A percentile compares a stretch with the other conserved stretches of the same genome.
Evolutionary conservation across 2,329 filamentous ascomycete species (phyloP).

Genomic region (Didymella pomorum): DNA sequence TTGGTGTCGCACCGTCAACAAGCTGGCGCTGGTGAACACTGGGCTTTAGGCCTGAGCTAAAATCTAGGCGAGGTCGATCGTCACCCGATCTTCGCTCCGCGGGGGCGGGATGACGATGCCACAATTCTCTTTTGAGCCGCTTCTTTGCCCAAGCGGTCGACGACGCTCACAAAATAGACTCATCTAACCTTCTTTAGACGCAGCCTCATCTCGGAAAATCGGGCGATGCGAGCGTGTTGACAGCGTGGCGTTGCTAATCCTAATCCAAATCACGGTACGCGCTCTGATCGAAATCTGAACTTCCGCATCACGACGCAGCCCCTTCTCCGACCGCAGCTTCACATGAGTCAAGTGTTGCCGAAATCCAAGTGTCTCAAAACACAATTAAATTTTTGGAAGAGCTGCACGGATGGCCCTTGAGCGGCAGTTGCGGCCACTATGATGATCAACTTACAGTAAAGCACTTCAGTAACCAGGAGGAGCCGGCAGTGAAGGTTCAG

Average conservation of each 20-base stretch:
- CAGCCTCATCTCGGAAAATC: neutral
- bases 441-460: no score
- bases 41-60: neutral
- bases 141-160: constrained; percentile 2
- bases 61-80: neutral
- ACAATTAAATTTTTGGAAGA: no score
- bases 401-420: neutral
- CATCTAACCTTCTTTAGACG: neutral
- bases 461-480: neutral
- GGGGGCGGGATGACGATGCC: constrained; percentile 10
- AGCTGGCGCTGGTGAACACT: neutral
- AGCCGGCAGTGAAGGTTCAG: neutral
- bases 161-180: neutral
- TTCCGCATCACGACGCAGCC: constrained; percentile 3
- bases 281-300: constrained; percentile 8
- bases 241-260: constrained; percentile 10
- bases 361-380: neutral
- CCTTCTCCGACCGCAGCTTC: neutral
- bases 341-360: neutral
- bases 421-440: neutral
- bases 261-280: neutral
- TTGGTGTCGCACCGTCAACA: neutral
- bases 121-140: constrained; percentile 9
- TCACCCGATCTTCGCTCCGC: neutral
- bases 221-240: neutral